These are phyloP conservation scores for Sistotremastrum suecicum DNA, from an alignment of 768 basidiomycete genomes.

Conservation along the genomic window DNA sequence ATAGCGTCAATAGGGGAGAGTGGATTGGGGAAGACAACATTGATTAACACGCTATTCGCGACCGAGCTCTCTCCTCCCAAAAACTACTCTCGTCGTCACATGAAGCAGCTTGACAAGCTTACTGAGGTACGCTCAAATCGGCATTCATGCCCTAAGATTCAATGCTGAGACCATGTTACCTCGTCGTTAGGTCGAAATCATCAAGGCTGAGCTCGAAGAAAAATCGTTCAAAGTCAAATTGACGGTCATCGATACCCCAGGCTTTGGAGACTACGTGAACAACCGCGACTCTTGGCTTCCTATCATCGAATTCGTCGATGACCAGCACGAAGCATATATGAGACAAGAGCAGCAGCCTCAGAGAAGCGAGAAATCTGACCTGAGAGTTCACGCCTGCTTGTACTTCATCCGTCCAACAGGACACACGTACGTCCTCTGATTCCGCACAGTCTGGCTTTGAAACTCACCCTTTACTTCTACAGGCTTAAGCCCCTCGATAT, in stretches of 20 bases:
- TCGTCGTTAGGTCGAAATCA: slow-evolving; percentile 58
- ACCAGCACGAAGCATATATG: slow-evolving; percentile 93
- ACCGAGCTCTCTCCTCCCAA: slow-evolving; percentile 88
- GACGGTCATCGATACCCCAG: slow-evolving; percentile 96
- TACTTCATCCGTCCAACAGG: slow-evolving; percentile 96
- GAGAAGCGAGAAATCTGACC: slow-evolving; percentile 84
- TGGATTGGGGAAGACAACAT: slow-evolving; percentile 91
- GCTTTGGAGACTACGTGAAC: slow-evolving; percentile 99
- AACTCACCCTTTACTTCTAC: slow-evolving; percentile 5
- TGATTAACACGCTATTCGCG: slow-evolving; percentile 98
- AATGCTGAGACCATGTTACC: background rate
- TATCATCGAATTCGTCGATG: slow-evolving; percentile 96
- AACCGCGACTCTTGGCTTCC: slow-evolving; percentile 98
- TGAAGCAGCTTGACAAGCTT: slow-evolving; percentile 96
- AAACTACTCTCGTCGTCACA: slow-evolving; percentile 78
- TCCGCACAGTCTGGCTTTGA: slow-evolving; percentile 1
- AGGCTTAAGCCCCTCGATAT: slow-evolving; percentile 96
- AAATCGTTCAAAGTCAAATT: slow-evolving; percentile 99
- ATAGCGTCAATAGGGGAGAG: slow-evolving; percentile 61
- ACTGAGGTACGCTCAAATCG: slow-evolving; percentile 42
- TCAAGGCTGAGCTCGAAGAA: slow-evolving; percentile 99
- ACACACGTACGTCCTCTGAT: slow-evolving; percentile 60
- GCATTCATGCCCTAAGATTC: background rate
- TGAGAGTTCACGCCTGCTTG: slow-evolving; percentile 91
- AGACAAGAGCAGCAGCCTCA: slow-evolving; percentile 99